Conservation (phyloP, 352 stramenopile genomes). For the Phytopythium boreale region DNA sequence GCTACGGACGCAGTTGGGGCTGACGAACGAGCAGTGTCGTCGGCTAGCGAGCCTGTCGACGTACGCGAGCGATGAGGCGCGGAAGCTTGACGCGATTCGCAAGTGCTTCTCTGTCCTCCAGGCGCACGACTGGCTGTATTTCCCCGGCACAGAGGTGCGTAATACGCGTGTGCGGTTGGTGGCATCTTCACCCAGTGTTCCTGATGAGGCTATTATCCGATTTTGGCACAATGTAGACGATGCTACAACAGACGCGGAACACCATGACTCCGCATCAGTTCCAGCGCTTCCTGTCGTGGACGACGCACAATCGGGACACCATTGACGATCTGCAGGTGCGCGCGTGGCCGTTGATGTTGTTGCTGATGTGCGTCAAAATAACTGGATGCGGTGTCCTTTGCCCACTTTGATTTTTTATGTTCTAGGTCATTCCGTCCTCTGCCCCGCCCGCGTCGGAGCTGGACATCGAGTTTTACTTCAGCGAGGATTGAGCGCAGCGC, state of each 20-base stretch:
- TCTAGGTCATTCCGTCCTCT: slow-evolving; percentile 45
- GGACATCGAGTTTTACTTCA: slow-evolving; percentile 73
- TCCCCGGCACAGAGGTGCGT: slow-evolving; percentile 75
- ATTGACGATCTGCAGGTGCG: slow-evolving; percentile 72
- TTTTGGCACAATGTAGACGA: slow-evolving; percentile 27
- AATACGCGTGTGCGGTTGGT: neutral
- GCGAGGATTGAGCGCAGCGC: slow-evolving; percentile 47
- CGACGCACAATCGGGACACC: slow-evolving; percentile 60
- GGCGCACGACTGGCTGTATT: slow-evolving; percentile 85
- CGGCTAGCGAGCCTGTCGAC: slow-evolving; percentile 43
- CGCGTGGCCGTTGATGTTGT: neutral
- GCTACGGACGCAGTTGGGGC: slow-evolving; percentile 51
- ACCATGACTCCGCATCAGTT: slow-evolving; percentile 83
- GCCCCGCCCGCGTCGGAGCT: slow-evolving; percentile 34
- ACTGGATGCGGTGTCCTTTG: neutral
- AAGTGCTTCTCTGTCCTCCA: slow-evolving; percentile 85
- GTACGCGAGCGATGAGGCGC: slow-evolving; percentile 57
- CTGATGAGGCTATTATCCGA: neutral
- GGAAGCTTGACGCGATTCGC: slow-evolving; percentile 76
- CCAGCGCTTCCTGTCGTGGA: slow-evolving; percentile 81
- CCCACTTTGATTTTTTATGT: neutral
- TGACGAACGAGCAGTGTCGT: slow-evolving; percentile 69
- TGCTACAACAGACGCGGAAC: slow-evolving; percentile 73
- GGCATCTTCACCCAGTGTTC: neutral
- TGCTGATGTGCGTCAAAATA: slow-evolving; percentile 3